Conservation (phyloP, 2,329 filamentous ascomycete species). For the Fusarium compactum region DNA sequence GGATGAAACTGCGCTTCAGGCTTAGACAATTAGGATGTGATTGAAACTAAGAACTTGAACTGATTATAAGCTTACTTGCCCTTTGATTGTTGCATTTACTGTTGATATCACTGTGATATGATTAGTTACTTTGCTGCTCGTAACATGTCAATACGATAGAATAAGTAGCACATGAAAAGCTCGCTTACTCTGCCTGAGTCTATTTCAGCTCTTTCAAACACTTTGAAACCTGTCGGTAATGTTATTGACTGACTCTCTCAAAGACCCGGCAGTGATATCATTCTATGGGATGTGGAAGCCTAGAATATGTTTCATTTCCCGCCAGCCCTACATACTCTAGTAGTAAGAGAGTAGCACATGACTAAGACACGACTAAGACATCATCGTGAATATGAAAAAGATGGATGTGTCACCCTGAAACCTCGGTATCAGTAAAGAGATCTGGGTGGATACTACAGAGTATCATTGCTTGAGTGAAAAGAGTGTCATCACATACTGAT, state of each 20-base stretch:
- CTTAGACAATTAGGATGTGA: conserved; percentile 47
- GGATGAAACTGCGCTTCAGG: conserved; percentile 71
- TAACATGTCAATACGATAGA: no score
- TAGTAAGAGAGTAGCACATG: not conserved
- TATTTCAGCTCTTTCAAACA: not conserved
- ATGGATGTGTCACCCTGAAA: conserved; percentile 12
- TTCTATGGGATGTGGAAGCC: not conserved
- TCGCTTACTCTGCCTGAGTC: not conserved
- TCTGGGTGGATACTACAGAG: not conserved
- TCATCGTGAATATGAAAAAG: not conserved
- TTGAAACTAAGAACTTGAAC: not conserved
- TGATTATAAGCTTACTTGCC: not conserved
- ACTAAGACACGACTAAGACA: conserved; percentile 4
- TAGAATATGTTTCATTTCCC: not conserved
- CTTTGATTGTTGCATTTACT: no score
- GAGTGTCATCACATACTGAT: not conserved
- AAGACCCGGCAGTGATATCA: not conserved
- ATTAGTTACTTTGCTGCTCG: no score
- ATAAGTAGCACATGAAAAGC: no score
- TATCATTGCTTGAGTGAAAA: not conserved
- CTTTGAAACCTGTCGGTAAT: not conserved
- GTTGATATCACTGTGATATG: no score
- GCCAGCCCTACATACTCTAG: not conserved
- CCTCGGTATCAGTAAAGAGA: not conserved
- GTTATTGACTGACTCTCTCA: not conserved